Base-by-base conservation (phyloP, 441 rosid species). In the Populus hybrid region DNA sequence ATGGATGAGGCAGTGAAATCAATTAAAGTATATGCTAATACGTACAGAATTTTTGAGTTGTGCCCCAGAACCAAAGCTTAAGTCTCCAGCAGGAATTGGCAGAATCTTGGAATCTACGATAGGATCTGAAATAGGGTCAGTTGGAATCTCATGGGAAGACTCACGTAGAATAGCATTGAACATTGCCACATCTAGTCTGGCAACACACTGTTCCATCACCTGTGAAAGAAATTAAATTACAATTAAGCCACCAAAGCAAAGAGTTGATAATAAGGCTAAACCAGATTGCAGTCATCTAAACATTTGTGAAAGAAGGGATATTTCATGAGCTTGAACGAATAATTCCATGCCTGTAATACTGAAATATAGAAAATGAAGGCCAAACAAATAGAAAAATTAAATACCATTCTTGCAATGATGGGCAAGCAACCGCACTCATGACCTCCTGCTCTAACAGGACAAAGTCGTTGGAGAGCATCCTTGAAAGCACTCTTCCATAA, bases 1-100 rank as follows among this genome's bases (percentile, higher is more conserved):
- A 53, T 38, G 59, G 61, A 23, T 33, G 70, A 69, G 71, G 31
- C 64, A 53, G 61, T 56, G 2, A 53, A 66, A 69, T 24, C 28
- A 28, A 29, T 31, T 50, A 16, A 72, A 50, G 66, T 28, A 59
- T 50, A 40, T 38, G 18, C 10, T 56, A 64, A 74, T 74, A 78
- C 89, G 20, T 88, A 95, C 99, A 75, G 93, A 87, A 79, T 91
- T 93, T 87, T 93, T 95, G 28, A 95, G 90, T 74, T 86, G 97
- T 75, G 94, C 99, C 1, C 99, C 99, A 76, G 99, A 90, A 77
- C 99, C 94, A 76, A 93, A 95, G 90, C 98, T 93, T 84, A 90
- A 84, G 84, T 93, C 83, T 63, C 97, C 99, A 71, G 97, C 88
- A 31, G 90, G 90, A 72, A 95, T 95, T 73, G 97, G 98, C 72